Base-by-base conservation (phyloP, 2,329 filamentous ascomycete species). In the Monosporascus ibericus region DNA sequence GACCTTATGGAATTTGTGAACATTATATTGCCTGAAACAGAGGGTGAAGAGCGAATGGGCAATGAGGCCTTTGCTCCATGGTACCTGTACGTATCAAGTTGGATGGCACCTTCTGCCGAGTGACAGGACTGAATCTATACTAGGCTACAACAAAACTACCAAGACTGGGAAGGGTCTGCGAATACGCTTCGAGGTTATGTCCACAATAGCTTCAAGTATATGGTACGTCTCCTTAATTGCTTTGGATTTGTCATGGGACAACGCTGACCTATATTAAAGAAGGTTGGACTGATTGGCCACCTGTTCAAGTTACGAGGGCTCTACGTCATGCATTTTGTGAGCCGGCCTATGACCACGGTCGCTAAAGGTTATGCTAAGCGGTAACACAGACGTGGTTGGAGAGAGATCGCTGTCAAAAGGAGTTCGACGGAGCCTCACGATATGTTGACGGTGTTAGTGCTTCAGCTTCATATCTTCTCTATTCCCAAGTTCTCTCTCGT, bases 281-380 rank as follows among this genome's bases (percentile, higher is more conserved):
- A 47, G 37, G n/a, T 42, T 8, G 51, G 51, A 36, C 20, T 52
- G 27, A 49, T 52, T 15, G 51, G 51, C 11, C 42, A 15, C 6
- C 3, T 53, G 17, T 53, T 50, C 20, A 42, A 6, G 20, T 30
- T 38, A 6, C 25, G 44, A 22, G 36, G 37, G 4, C 47, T 53
- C 40, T 53, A 53, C 17, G 51, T 53, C 4, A 24, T 53, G 42
- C 37, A 53, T 18, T 53, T 36, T 34, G 51, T 53, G 48, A 50
- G 48, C 39, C 25, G 3, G 17, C 27, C 46, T 22, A 38, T 38
- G 27, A 7, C 18, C 14, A 20, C 6, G 3, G 37, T 38, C 14
- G n/a, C 11, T 8, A 38, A 40, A 22, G 7, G 2, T 8, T 24
- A 30, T 18, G 36, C 22, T 50, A 18, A 50, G 5, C 48, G 34